Evolutionary conservation across 768 basidiomycete species (phyloP), one percentile per base, ranked within the genome.

Genomic region (Pisolithus tinctorius): DNA sequence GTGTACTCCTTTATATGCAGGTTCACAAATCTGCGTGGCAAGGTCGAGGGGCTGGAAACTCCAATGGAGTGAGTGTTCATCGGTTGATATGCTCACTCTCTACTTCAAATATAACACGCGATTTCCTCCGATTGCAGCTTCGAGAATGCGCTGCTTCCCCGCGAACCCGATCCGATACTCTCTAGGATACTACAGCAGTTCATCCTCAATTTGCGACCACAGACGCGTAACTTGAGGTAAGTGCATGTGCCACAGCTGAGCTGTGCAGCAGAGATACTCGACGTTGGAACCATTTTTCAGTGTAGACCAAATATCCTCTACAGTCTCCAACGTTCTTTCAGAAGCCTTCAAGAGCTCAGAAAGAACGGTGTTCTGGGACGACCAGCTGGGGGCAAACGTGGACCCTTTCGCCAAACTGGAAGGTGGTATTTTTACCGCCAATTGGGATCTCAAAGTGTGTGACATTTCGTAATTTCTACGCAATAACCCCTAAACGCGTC

Each of bases 181-280:
- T 84, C 82, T 41, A 78, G 80, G 63, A 73, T 92, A 59, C 81
- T 93, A 20, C 75, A 75, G 52, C 80, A 83, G 53, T 92, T 93
- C 66, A 78, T 93, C 59, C 74, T 84, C 60, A 91, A 89, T 69
- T 79, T 93, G 59, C 81, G 83, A 63, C 88, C 90, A 17, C 85
- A 85, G 68, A 86, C 88, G 83, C 86, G 88, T 84, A 90, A 90
- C 76, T 76, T 89, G 69, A 87, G 85, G 88, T 88, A 71, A 71
- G 82, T 66, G 68, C 69, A 66, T 67, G 65, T 69, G 53, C 45
- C 51, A 57, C 60, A 56, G 53, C 50, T 58, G 63, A 26, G 40
- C 56, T 55, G 53, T 57, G 56, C 48, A 58, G 62, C 58, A 6
- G 23, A 55, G 62, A 61, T 46, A 57, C 64, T 63, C 69, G 60